phyloP scores from a whole-genome alignment of 1,284 basidiomycete species.

The Cryptococcus sp. region DNA sequence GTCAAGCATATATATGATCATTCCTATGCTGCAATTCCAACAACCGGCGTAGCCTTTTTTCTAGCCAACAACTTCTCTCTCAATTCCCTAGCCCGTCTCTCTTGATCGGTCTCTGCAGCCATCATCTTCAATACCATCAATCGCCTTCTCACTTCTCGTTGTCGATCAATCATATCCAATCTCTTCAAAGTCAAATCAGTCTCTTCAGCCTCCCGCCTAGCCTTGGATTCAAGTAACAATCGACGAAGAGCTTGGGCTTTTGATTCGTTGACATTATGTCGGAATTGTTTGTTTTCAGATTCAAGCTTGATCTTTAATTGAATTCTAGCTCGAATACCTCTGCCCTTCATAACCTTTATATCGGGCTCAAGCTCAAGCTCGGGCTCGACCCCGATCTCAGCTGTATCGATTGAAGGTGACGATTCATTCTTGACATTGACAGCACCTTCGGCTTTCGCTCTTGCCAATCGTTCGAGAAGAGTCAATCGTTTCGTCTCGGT shows the following conservation, averaged over 20 bases:
- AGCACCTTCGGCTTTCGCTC: conserved; percentile 22
- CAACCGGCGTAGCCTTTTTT: conserved; percentile 14
- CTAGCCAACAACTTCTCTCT: conserved; percentile 31
- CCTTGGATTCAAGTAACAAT: conserved; percentile 16
- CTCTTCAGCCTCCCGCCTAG: conserved; percentile 14
- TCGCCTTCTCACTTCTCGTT: conserved; percentile 24
- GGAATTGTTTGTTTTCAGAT: conserved; percentile 15
- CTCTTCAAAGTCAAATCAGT: conserved; percentile 16
- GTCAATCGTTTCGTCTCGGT: conserved; percentile 3
- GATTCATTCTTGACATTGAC: background rate
- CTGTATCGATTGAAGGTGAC: background rate
- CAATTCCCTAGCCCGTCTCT: conserved; percentile 27
- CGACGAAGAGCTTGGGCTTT: conserved; percentile 22
- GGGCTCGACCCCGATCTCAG: background rate
- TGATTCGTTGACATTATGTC: conserved; percentile 17
- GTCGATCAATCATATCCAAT: conserved; percentile 21
- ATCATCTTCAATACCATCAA: conserved; percentile 32
- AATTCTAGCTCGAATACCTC: conserved; percentile 20
- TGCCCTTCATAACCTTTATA: conserved; percentile 3
- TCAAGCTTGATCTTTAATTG: conserved; percentile 24
- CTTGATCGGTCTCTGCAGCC: conserved; percentile 23
- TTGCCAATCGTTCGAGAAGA: conserved; percentile 22
- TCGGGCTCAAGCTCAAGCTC: too few relatives aligned
- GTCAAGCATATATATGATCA: too few relatives aligned
- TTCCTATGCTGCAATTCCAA: background rate